Percentiles rank a stretch among this genome's conserved stretches.
phyloP scores from a whole-genome alignment of 1,139 yeast species.

The Ogataea hybrid region DNA sequence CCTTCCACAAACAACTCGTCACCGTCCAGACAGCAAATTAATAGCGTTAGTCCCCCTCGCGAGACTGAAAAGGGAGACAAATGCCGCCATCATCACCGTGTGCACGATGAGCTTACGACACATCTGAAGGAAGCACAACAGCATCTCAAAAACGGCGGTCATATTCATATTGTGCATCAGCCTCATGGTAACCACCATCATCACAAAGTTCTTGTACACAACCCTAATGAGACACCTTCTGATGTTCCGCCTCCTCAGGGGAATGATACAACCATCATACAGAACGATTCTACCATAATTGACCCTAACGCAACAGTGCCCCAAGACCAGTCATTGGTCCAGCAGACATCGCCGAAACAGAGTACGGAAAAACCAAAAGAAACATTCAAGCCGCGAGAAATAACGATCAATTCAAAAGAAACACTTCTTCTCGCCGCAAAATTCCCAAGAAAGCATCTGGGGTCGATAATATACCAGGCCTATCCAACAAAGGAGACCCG shows the following conservation, averaged over 20 bases:
- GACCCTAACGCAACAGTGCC: slow-evolving; percentile 25
- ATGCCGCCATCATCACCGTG: slow-evolving; percentile 31
- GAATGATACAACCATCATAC: slow-evolving; percentile 26
- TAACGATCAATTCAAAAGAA: slow-evolving; percentile 41
- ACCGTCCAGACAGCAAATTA: slow-evolving; percentile 3
- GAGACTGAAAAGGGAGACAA: background rate
- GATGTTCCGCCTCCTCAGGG: slow-evolving; percentile 10
- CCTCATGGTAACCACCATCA: slow-evolving; percentile 29
- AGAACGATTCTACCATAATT: slow-evolving; percentile 25
- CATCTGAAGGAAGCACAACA: slow-evolving; percentile 24
- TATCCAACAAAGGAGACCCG: slow-evolving; percentile 27
- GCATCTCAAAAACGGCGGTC: slow-evolving; percentile 23
- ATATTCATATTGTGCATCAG: slow-evolving; percentile 27
- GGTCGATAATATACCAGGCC: slow-evolving; percentile 53
- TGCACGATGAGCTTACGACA: slow-evolving; percentile 21
- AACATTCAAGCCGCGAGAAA: slow-evolving; percentile 21
- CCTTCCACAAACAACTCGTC: slow-evolving; percentile 16
- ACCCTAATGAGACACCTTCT: slow-evolving; percentile 14
- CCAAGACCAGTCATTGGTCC: slow-evolving; percentile 12
- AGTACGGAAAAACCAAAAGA: slow-evolving; percentile 1
- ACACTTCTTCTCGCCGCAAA: slow-evolving; percentile 45
- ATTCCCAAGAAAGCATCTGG: slow-evolving; percentile 52
- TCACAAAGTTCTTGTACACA: slow-evolving; percentile 28
- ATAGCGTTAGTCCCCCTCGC: background rate
- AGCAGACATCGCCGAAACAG: slow-evolving; percentile 9